These are phyloP conservation scores for Globisporangium spinosum DNA, from an alignment of 352 stramenopile species.

Conservation along the genomic window DNA sequence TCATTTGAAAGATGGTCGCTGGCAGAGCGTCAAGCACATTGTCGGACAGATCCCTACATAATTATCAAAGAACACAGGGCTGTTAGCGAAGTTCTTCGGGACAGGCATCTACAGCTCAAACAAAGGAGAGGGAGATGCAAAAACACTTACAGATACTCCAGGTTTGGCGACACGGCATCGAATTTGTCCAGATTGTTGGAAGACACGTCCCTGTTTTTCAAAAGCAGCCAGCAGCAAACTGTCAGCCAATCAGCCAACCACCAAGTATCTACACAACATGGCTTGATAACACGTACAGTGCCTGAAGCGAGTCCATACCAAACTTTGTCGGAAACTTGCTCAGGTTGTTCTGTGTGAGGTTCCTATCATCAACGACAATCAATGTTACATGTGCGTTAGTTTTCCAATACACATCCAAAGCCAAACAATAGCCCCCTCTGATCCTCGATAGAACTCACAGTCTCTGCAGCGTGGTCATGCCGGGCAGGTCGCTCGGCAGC, in stretches of 20 bases:
- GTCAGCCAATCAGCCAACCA: not conserved
- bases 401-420: not conserved
- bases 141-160: slow-evolving; percentile 16
- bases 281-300: slow-evolving; percentile 7
- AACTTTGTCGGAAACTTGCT: slow-evolving; percentile 15
- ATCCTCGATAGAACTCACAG: slow-evolving; percentile 4
- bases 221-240: not conserved
- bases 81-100: not conserved
- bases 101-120: not conserved
- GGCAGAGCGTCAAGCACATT: slow-evolving; percentile 16
- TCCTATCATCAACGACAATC: slow-evolving; percentile 4
- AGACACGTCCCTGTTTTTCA: slow-evolving; percentile 14
- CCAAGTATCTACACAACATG: too few relatives aligned
- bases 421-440: not conserved
- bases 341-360: slow-evolving; percentile 16
- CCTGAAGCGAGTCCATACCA: slow-evolving; percentile 9
- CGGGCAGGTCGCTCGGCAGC: slow-evolving; percentile 9
- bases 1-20: slow-evolving; percentile 10
- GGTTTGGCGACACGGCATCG: slow-evolving; percentile 6
- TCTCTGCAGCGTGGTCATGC: slow-evolving; percentile 9
- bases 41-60: slow-evolving; percentile 14
- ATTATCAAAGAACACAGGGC: not conserved
- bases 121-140: not conserved
- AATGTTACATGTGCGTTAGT: not conserved
- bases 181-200: slow-evolving; percentile 19